Conservation (phyloP, 306 rosid species). For the Oemleria cerasiformis region DNA sequence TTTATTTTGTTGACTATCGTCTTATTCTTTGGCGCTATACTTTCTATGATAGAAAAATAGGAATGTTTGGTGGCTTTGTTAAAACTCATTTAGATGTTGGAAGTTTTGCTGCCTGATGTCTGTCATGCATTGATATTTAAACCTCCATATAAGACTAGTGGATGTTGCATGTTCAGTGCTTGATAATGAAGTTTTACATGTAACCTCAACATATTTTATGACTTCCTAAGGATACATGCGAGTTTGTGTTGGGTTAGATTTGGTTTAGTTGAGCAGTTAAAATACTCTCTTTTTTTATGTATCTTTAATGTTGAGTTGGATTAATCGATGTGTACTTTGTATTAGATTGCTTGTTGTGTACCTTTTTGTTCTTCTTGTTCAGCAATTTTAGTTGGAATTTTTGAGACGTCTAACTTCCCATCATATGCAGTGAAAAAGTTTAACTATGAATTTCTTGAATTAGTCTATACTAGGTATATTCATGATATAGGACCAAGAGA, state of each 20-base stretch:
- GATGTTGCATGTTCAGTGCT: background rate
- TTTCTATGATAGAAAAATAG: background rate
- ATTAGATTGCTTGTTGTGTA: background rate
- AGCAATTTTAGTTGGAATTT: background rate
- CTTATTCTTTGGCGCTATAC: too few relatives aligned
- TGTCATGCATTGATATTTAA: background rate
- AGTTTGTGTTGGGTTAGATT: background rate
- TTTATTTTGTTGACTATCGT: too few relatives aligned
- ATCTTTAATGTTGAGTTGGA: background rate
- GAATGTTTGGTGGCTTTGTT: background rate
- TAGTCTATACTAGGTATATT: too few relatives aligned
- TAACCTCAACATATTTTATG: background rate
- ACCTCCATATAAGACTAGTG: background rate
- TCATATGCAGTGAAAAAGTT: constrained; percentile 69
- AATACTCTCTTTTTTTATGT: background rate
- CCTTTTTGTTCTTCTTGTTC: background rate
- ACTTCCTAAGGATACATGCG: background rate
- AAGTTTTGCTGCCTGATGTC: background rate
- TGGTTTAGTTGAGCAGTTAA: constrained; percentile 3
- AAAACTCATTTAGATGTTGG: constrained; percentile 2
- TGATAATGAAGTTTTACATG: background rate
- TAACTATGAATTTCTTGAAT: too few relatives aligned
- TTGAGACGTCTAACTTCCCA: background rate
- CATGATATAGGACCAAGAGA: too few relatives aligned
- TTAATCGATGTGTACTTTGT: background rate